Evolutionary conservation across 345 rosid genomes (phyloP).

Genomic region (Carallia brachiata): DNA sequence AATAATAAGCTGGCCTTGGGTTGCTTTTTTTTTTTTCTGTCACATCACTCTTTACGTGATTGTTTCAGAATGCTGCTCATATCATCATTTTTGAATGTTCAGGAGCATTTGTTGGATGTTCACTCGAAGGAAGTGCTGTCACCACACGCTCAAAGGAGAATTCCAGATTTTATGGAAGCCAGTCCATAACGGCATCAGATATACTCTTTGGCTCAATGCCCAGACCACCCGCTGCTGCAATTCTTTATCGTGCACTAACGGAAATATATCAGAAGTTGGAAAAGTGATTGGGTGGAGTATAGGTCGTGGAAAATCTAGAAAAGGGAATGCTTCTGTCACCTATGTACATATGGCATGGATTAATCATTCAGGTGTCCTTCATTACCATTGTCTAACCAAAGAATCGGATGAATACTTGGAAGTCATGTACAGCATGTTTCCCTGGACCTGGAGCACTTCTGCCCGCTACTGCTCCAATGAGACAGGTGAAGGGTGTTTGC

Average conservation of each 20-base stretch:
- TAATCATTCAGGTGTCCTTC: not conserved
- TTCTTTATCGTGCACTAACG: slow-evolving; percentile 68
- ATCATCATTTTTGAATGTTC: slow-evolving; percentile 10
- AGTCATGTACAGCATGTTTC: slow-evolving; percentile 17
- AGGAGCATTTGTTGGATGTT: slow-evolving; percentile 95
- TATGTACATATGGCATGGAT: no score
- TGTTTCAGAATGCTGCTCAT: not conserved
- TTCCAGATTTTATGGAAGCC: slow-evolving; percentile 82
- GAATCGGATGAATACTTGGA: slow-evolving; percentile 1
- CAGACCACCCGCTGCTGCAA: slow-evolving; percentile 80
- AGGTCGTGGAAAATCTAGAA: not conserved
- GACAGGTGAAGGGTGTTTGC: no score
- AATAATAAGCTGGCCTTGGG: not conserved
- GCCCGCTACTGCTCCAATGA: no score
- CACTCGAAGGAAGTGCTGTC: slow-evolving; percentile 74
- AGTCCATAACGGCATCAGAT: slow-evolving; percentile 64
- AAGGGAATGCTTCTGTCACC: not conserved
- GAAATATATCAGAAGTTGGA: slow-evolving; percentile 64
- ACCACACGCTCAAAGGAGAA: slow-evolving; percentile 64
- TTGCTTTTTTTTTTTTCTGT: no score
- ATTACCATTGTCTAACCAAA: slow-evolving; percentile 1
- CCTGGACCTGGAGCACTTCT: not conserved
- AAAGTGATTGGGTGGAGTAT: slow-evolving; percentile 28
- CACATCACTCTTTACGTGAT: not conserved
- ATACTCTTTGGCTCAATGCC: slow-evolving; percentile 83